phyloP scores from a whole-genome alignment of 2,329 filamentous ascomycete species.

The Aureobasidium sp. region DNA sequence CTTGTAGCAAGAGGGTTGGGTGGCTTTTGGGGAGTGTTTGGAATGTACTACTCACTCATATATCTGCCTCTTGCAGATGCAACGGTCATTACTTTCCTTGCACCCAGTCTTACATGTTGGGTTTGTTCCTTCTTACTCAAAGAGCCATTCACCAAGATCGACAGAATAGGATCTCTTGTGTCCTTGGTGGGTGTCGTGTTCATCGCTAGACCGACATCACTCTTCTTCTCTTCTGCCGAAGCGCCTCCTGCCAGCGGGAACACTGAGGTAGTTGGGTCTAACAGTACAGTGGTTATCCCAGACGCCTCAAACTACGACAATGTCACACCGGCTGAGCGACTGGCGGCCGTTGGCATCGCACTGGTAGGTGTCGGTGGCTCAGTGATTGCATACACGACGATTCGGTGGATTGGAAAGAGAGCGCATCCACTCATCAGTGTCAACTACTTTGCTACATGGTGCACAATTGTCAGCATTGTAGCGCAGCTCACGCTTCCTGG shows the following conservation, averaged over 20 bases:
- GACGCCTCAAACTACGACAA: conserved; percentile 30
- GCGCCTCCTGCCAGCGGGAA: conserved; percentile 26
- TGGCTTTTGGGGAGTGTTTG: conserved; percentile 71
- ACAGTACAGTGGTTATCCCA: conserved; percentile 20
- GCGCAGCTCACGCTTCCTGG: conserved; percentile 49
- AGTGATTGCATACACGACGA: conserved; percentile 63
- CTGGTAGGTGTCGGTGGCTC: conserved; percentile 70
- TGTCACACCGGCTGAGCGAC: conserved; percentile 55
- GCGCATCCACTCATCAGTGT: conserved; percentile 78
- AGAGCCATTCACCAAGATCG: conserved; percentile 69
- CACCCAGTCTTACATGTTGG: conserved; percentile 70
- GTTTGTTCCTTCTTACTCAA: conserved; percentile 66
- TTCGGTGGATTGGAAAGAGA: conserved; percentile 70
- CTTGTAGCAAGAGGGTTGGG: conserved; percentile 59
- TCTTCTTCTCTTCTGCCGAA: conserved; percentile 36
- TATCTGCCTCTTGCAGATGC: conserved; percentile 82
- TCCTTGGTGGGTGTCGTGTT: conserved; percentile 73
- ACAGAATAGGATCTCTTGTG: conserved; percentile 66
- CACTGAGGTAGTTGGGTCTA: conserved; percentile 20
- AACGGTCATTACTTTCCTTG: conserved; percentile 80
- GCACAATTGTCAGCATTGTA: conserved; percentile 56
- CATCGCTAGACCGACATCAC: conserved; percentile 62
- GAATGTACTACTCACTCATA: conserved; percentile 64
- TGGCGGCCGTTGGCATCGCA: conserved; percentile 61
- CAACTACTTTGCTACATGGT: conserved; percentile 70